Conservation (phyloP, 2,329 filamentous ascomycete genomes). For the Albifimbria verrucaria region DNA sequence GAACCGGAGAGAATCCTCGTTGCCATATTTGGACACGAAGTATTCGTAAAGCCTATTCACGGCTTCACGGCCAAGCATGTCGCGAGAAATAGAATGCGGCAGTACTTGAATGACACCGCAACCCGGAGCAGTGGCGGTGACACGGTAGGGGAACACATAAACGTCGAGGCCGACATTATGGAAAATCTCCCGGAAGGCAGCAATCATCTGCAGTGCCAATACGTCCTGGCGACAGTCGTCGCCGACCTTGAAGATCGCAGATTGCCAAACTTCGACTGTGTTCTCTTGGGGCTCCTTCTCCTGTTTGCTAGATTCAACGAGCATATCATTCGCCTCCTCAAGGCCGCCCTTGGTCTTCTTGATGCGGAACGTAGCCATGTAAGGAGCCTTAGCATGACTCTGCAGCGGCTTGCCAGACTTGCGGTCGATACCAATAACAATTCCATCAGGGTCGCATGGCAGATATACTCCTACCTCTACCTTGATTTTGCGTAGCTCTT, state of each 20-base stretch:
- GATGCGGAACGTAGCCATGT: constrained; percentile 98
- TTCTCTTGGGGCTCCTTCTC: constrained; percentile 33
- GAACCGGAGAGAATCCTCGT: constrained; percentile 91
- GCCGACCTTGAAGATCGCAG: constrained; percentile 98
- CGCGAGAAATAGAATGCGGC: constrained; percentile 94
- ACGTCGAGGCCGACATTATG: constrained; percentile 92
- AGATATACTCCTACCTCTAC: constrained; percentile 97
- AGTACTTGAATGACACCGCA: constrained; percentile 98
- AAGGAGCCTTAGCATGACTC: constrained; percentile 96
- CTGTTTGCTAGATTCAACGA: constrained; percentile 43
- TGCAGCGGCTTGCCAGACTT: constrained; percentile 97
- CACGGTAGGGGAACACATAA: constrained; percentile 94
- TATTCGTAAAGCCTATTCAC: constrained; percentile 99
- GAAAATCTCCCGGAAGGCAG: constrained; percentile 96
- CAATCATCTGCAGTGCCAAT: constrained; percentile 94
- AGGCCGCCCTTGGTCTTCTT: constrained; percentile 66
- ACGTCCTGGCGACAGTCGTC: constrained; percentile 98
- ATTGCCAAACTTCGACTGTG: constrained; percentile 95
- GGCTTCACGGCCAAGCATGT: constrained; percentile 97
- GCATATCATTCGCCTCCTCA: constrained; percentile 50
- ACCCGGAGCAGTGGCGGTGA: constrained; percentile 93
- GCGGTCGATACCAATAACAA: constrained; percentile 95
- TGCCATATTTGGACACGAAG: constrained; percentile 95
- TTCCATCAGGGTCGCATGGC: constrained; percentile 92
- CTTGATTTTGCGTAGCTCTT: constrained; percentile 95